Evolutionary conservation across 1,284 basidiomycete species (phyloP).

Genomic region (Ustilago xerochloae): DNA sequence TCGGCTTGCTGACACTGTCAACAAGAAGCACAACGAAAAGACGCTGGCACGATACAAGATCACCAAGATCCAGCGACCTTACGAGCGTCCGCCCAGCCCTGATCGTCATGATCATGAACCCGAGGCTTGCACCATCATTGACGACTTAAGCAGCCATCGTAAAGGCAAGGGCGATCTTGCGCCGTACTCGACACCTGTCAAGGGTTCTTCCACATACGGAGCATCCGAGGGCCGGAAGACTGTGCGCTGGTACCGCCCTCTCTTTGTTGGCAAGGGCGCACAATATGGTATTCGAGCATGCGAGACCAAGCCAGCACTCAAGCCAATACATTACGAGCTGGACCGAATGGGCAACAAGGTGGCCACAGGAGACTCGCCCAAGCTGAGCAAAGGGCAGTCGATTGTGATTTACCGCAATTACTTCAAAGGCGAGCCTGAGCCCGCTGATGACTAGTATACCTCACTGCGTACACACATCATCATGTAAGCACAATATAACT

Average conservation of each 20-base stretch:
- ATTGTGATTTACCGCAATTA: conserved; percentile 47
- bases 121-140: conserved; percentile 41
- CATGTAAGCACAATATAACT: background rate
- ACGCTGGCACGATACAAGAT: conserved; percentile 45
- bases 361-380: conserved; percentile 35
- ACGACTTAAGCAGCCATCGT: conserved; percentile 36
- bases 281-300: conserved; percentile 26
- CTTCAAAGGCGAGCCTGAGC: conserved; percentile 45
- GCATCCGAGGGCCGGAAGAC: conserved; percentile 10
- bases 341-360: conserved; percentile 45
- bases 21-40: conserved; percentile 52
- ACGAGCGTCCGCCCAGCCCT: conserved; percentile 45
- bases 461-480: background rate
- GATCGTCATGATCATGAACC: conserved; percentile 48
- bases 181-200: conserved; percentile 35
- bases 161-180: conserved; percentile 36
- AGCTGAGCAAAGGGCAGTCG: conserved; percentile 39
- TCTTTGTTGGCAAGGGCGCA: conserved; percentile 39
- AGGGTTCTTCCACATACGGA: background rate
- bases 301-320: conserved; percentile 29
- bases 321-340: conserved; percentile 36
- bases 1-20: conserved; percentile 39
- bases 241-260: conserved; percentile 45
- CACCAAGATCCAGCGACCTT: conserved; percentile 43
- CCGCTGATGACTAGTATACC: conserved; percentile 28